Conservation (phyloP, 345 rosid species). For the Moringa oleifera region DNA sequence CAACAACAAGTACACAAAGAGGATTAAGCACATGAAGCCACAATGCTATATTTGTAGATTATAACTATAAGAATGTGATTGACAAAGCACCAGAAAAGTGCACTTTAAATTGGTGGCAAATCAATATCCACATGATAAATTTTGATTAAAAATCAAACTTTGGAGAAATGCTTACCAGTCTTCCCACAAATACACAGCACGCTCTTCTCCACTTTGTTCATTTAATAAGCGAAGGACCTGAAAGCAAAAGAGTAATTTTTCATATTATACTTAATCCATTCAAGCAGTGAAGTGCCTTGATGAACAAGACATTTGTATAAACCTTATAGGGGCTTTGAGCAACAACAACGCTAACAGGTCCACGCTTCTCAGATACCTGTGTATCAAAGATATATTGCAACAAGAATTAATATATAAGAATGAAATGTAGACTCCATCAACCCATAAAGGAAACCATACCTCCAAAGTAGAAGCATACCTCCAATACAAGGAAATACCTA, state of each 20-base stretch:
- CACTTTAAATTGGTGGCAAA: background rate
- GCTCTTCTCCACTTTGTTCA: conserved; percentile 83
- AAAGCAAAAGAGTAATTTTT: conserved; percentile 19
- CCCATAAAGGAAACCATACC: background rate
- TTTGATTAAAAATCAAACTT: no score
- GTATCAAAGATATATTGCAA: conserved; percentile 11
- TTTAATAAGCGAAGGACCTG: conserved; percentile 91
- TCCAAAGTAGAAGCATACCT: conserved; percentile 37
- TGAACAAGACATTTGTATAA: conserved; percentile 12
- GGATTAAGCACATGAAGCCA: background rate
- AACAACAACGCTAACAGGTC: conserved; percentile 28
- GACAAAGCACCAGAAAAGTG: background rate
- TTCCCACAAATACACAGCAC: conserved; percentile 66
- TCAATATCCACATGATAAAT: background rate
- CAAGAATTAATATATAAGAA: conserved; percentile 12
- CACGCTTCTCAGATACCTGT: conserved; percentile 74
- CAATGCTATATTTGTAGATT: background rate
- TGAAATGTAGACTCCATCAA: background rate
- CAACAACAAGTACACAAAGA: background rate
- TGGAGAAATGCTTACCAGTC: no score
- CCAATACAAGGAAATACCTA: conserved; percentile 72
- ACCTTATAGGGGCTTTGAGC: conserved; percentile 66
- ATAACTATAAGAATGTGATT: background rate
- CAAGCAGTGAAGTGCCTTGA: conserved; percentile 7
- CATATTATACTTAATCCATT: conserved; percentile 2